Evolutionary conservation across 257 asterid genomes (phyloP).

Genomic region (Phtheirospermum japonicum): DNA sequence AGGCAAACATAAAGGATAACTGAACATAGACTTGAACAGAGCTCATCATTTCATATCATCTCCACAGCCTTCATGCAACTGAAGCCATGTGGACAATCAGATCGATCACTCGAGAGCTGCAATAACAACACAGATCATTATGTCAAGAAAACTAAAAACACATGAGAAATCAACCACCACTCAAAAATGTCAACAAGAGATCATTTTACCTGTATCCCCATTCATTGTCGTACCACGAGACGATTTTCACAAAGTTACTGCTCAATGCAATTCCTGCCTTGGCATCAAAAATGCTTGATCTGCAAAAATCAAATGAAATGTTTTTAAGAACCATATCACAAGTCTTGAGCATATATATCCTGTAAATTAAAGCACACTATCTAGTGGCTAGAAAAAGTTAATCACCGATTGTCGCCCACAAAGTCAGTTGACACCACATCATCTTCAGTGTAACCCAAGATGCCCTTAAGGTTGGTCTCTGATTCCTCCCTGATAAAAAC

Average conservation of each 20-base stretch:
- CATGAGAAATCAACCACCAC: too few relatives aligned
- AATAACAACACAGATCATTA: background rate
- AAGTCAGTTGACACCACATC: constrained; percentile 78
- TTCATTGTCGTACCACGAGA: constrained; percentile 67
- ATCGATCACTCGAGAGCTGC: constrained; percentile 59
- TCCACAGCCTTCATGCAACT: constrained; percentile 27
- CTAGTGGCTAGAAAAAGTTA: background rate
- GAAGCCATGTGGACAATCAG: constrained; percentile 59
- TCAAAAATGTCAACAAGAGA: background rate
- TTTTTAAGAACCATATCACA: background rate
- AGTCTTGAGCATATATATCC: too few relatives aligned
- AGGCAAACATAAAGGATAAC: background rate
- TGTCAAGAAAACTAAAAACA: background rate
- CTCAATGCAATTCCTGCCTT: constrained; percentile 66
- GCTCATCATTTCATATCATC: background rate
- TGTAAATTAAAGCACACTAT: too few relatives aligned
- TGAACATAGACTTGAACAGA: background rate
- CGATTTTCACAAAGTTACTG: constrained; percentile 54
- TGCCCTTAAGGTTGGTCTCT: constrained; percentile 71
- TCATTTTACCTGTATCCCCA: constrained; percentile 62
- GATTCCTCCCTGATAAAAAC: constrained; percentile 46
- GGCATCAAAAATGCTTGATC: constrained; percentile 67
- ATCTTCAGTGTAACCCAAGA: constrained; percentile 74
- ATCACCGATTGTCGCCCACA: constrained; percentile 59
- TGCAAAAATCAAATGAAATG: constrained; percentile 14